Evolutionary conservation across 1,139 yeast genomes (phyloP).

Genomic region (Yamadazyma diddensiae): DNA sequence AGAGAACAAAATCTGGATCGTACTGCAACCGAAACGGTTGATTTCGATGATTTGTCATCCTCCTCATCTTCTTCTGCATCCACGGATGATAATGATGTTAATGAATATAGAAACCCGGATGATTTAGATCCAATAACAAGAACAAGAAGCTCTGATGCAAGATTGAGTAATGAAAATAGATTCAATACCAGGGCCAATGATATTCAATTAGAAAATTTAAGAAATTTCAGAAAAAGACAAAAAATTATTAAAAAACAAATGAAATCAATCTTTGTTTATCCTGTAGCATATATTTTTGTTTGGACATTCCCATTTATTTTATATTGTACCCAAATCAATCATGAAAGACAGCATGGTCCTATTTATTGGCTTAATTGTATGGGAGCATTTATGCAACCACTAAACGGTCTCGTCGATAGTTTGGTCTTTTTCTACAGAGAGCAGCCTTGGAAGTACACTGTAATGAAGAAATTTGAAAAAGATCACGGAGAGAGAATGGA

Average conservation of each 20-base stretch:
- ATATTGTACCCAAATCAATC: slow-evolving; percentile 56
- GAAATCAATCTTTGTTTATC: slow-evolving; percentile 78
- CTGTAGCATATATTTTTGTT: slow-evolving; percentile 71
- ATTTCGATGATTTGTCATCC: slow-evolving; percentile 6
- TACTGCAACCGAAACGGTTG: slow-evolving; percentile 1
- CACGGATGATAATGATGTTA: slow-evolving; percentile 1
- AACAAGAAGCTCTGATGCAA: neutral
- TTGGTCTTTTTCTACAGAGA: slow-evolving; percentile 75
- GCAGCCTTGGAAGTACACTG: slow-evolving; percentile 65
- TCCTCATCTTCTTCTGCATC: slow-evolving; percentile 4
- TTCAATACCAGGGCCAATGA: slow-evolving; percentile 14
- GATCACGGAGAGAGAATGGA: slow-evolving; percentile 34
- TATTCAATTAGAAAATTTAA: slow-evolving; percentile 59
- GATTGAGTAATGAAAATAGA: slow-evolving; percentile 2
- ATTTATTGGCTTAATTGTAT: slow-evolving; percentile 64
- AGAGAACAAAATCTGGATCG: slow-evolving; percentile 6
- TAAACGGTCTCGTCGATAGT: slow-evolving; percentile 76
- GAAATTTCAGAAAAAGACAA: slow-evolving; percentile 59
- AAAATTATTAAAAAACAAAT: slow-evolving; percentile 72
- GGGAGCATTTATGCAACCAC: slow-evolving; percentile 76
- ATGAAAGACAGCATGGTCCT: slow-evolving; percentile 49
- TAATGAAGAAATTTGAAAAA: slow-evolving; percentile 37
- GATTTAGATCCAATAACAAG: slow-evolving; percentile 1
- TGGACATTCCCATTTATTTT: slow-evolving; percentile 84
- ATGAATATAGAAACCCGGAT: neutral